Percentiles rank a stretch among this genome's conserved stretches.
Evolutionary conservation across 23 red algal genomes (phyloP).

Genomic region (Agarophyton chilense): DNA sequence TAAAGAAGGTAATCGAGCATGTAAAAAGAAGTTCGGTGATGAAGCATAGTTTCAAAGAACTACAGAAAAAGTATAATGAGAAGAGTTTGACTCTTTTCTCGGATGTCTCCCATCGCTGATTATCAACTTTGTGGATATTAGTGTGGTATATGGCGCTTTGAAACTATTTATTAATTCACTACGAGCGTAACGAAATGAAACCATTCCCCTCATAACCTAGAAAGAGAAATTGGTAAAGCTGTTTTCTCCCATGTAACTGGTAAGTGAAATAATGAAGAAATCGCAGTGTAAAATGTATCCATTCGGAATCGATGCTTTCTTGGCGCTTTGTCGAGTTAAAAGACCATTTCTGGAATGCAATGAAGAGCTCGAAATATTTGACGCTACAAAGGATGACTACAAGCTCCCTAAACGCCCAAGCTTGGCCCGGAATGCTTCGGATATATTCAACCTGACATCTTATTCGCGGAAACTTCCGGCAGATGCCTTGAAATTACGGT

Average conservation of each 20-base stretch:
- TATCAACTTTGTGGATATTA: background rate
- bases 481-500: background rate
- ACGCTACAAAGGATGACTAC: background rate
- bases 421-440: background rate
- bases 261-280: too few relatives aligned
- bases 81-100: slow-evolving; percentile 7
- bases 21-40: slow-evolving; percentile 15
- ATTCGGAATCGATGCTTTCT: background rate
- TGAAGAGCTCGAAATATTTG: slow-evolving; percentile 12
- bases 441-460: background rate
- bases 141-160: background rate
- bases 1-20: slow-evolving; percentile 38
- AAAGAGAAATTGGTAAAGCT: background rate
- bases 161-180: too few relatives aligned
- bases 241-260: background rate
- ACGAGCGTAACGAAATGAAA: too few relatives aligned
- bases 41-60: slow-evolving; percentile 8
- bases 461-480: background rate
- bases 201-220: background rate
- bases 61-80: background rate
- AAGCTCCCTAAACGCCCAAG: background rate
- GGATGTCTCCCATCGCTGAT: slow-evolving; percentile 4
- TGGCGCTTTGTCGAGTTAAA: too few relatives aligned
- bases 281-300: too few relatives aligned
- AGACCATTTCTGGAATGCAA: too few relatives aligned